Percentiles rank a stretch among this genome's conserved stretches.
These are phyloP conservation scores for Inosperma sp. DNA, from an alignment of 768 basidiomycete species.

Conservation along the genomic window DNA sequence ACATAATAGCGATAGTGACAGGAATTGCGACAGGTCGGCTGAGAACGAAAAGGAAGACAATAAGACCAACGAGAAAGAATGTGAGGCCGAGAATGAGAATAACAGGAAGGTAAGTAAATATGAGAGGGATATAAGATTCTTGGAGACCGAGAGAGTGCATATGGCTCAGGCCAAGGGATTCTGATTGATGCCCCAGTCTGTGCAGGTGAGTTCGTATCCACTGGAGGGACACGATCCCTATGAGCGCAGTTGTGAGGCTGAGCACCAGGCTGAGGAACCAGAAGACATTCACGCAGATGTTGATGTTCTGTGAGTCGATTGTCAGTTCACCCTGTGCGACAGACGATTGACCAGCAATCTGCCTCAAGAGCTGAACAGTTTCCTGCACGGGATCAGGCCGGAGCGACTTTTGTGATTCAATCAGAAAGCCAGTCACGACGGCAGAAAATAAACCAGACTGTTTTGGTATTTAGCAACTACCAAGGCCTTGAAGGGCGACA, in stretches of 20 bases:
- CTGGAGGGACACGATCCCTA: constrained; percentile 22
- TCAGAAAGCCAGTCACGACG: constrained; percentile 21
- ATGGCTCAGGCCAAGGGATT: constrained; percentile 14
- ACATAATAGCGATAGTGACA: constrained; percentile 12
- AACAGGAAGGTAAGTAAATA: constrained; percentile 22
- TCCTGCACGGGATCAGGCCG: constrained; percentile 14
- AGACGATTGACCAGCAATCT: constrained; percentile 13
- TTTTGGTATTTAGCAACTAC: not conserved
- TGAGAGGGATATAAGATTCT: constrained; percentile 20
- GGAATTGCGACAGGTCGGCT: constrained; percentile 17
- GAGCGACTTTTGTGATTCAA: constrained; percentile 19
- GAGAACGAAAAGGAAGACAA: constrained; percentile 21
- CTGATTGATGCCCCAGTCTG: constrained; percentile 5
- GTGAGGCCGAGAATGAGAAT: constrained; percentile 23
- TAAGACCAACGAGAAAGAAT: constrained; percentile 24
- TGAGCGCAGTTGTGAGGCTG: constrained; percentile 18
- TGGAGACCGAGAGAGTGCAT: constrained; percentile 21
- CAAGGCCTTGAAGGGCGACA: not conserved
- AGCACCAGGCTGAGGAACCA: constrained; percentile 23
- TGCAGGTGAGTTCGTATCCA: constrained; percentile 24
- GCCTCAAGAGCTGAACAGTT: constrained; percentile 9
- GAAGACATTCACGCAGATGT: constrained; percentile 15
- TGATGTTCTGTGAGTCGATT: not conserved
- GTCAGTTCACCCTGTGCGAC: not conserved
- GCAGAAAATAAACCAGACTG: constrained; percentile 25